A percentile compares a stretch with the other conserved stretches of the same genome.
These are phyloP conservation scores for Collybiopsis confluens DNA, from an alignment of 768 basidiomycete genomes.

Conservation along the genomic window DNA sequence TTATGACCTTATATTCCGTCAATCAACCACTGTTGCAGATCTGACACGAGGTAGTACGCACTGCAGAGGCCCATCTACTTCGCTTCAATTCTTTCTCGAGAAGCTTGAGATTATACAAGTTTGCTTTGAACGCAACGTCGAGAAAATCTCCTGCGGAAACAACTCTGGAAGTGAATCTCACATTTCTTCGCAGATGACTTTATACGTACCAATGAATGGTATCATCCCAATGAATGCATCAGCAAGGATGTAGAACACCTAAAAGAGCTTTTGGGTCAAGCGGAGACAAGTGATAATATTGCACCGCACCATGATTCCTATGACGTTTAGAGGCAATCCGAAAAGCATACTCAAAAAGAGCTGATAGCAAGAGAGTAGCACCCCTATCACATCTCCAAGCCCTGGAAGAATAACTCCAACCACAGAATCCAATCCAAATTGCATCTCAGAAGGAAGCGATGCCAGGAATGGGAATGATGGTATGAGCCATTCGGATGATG, in stretches of 20 bases:
- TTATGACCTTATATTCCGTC: constrained; percentile 5
- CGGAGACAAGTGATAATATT: neutral
- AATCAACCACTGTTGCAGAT: neutral
- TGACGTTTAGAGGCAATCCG: constrained; percentile 5
- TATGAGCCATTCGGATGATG: constrained; percentile 14
- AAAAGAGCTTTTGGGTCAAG: neutral
- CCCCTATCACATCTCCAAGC: constrained; percentile 6
- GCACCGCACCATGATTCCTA: constrained; percentile 7
- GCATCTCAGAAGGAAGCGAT: constrained; percentile 9
- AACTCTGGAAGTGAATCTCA: neutral
- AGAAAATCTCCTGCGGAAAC: constrained; percentile 10
- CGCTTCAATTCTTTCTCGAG: constrained; percentile 10
- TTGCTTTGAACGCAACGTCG: constrained; percentile 12
- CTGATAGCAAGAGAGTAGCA: constrained; percentile 9
- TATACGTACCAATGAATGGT: constrained; percentile 2
- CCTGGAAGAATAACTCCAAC: constrained; percentile 9
- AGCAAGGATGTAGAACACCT: constrained; percentile 7
- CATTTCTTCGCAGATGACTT: neutral
- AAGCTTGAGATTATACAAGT: constrained; percentile 10
- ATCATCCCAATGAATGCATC: constrained; percentile 11
- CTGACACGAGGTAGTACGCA: neutral
- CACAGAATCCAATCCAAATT: constrained; percentile 11
- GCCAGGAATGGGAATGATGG: constrained; percentile 9
- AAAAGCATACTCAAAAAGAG: constrained; percentile 11
- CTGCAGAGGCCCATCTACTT: constrained; percentile 7